Evolutionary conservation across 495 filamentous ascomycete genomes (phyloP).

Genomic region (Aeminium ludgeri): DNA sequence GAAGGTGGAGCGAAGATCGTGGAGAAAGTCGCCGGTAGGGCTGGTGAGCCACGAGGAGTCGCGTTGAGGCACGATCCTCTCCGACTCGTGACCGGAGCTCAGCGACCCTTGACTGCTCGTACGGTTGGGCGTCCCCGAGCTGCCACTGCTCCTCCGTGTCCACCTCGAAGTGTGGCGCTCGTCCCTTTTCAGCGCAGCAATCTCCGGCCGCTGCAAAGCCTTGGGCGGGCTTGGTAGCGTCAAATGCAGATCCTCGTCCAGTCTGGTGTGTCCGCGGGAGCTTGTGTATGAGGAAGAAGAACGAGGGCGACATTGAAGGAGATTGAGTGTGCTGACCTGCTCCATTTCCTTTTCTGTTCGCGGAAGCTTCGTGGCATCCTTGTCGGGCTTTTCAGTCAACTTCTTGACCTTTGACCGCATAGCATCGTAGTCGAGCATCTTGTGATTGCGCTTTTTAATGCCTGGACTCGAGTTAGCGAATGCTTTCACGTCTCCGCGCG

Average conservation of each 20-base stretch:
- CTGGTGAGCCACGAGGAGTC: no score
- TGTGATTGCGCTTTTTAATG: slow-evolving; percentile 97
- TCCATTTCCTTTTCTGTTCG: slow-evolving; percentile 88
- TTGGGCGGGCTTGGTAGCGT: slow-evolving; percentile 11
- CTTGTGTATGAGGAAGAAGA: neutral
- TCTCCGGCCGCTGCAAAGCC: slow-evolving; percentile 3
- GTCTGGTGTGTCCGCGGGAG: neutral
- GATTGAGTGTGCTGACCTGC: slow-evolving; percentile 31
- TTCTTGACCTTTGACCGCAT: slow-evolving; percentile 92
- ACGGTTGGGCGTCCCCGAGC: no score
- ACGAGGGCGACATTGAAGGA: slow-evolving; percentile 2
- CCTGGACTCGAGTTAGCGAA: slow-evolving; percentile 27
- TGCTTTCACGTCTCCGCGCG: neutral
- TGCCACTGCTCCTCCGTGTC: no score
- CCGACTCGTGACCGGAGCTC: no score
- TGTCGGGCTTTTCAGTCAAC: slow-evolving; percentile 94
- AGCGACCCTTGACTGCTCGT: no score
- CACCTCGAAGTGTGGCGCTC: no score
- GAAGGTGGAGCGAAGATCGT: no score
- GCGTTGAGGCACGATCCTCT: no score
- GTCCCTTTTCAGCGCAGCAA: neutral
- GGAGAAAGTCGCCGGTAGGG: no score
- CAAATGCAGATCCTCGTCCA: slow-evolving; percentile 6
- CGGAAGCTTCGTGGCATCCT: slow-evolving; percentile 87
- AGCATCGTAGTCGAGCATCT: slow-evolving; percentile 92